Base-by-base conservation (phyloP, 2,329 filamentous ascomycete species). In the Venturia effusa region DNA sequence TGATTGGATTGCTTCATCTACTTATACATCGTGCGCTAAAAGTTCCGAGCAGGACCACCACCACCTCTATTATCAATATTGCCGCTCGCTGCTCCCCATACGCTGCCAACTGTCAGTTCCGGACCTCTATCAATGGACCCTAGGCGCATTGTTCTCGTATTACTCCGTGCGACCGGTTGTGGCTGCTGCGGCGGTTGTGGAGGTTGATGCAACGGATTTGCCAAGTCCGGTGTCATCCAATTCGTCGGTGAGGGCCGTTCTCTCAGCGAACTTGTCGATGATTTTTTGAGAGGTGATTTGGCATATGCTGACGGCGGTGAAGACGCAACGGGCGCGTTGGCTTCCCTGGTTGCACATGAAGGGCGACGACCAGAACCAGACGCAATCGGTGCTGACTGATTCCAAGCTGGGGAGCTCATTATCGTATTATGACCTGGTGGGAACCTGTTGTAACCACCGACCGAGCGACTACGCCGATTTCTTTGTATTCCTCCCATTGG, bases 221-320 rank as follows among this genome's bases (percentile, higher is more conserved):
- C 39, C 17, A 27, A 34, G 10, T 62, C 43, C 27, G 61, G 61
- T 39, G n/a, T 41, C 15, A 19, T 43, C 61, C 61, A 62, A 32
- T 45, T 39, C 34, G 39, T 43, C 40, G 61, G 61, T 8, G 61
- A 62, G 24, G 61, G 61, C 34, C 61, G 39, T 41, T 62, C 61
- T 32, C 61, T 48, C 10, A 62, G 8, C 15, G 61, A 62, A 2
- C 37, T 37, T 27, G 22, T 19, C 37, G 37, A 45, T 45, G 37
- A n/a, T 41, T 61, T 61, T 27, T n/a, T 30, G n/a, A 32, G 11
- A 19, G 37, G 37, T 22, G 41, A 32, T 17, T 24, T 61, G 59
- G 15, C 11, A 15, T 30, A 15, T 19, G 5, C 1, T 41, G 34
- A 30, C 8, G 34, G 3, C 15, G 22, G 19, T 30, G 41, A 45